Percentiles rank a stretch among this genome's conserved stretches.
Conservation (phyloP, 208 protist species). For the Trypanosoma melophagium region DNA sequence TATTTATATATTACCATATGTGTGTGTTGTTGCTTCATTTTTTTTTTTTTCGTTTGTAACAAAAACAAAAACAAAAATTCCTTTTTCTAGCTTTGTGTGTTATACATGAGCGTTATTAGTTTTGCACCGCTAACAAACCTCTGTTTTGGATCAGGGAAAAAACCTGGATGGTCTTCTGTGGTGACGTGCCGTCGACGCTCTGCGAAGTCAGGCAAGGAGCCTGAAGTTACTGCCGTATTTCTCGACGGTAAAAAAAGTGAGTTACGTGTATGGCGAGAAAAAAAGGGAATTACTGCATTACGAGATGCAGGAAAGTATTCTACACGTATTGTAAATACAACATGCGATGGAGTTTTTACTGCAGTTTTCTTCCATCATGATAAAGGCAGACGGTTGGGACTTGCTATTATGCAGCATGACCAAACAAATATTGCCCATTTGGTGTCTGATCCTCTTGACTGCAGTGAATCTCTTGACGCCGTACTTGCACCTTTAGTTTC, state of each 20-base stretch:
- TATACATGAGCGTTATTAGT: conserved; percentile 13
- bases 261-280: conserved; percentile 25
- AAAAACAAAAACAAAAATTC: background rate
- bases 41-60: conserved; percentile 6
- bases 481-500: conserved; percentile 15
- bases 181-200: conserved; percentile 1
- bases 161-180: conserved; percentile 7
- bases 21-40: conserved; percentile 10
- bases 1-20: conserved; percentile 5
- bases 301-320: conserved; percentile 30
- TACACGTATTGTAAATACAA: conserved; percentile 18
- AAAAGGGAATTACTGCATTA: conserved; percentile 18
- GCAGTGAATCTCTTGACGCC: conserved; percentile 24
- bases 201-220: background rate
- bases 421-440: conserved; percentile 10
- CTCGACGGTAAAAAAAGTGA: conserved; percentile 18
- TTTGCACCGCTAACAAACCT: conserved; percentile 12
- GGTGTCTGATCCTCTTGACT: conserved; percentile 25
- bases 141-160: conserved; percentile 16
- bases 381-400: conserved; percentile 24
- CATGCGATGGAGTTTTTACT: conserved; percentile 23
- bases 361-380: conserved; percentile 35
- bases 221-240: conserved; percentile 23
- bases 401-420: conserved; percentile 32
- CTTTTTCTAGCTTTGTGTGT: background rate